Conservation (phyloP, 2,329 filamentous ascomycete species). For the Ascochyta clinopodiicola region DNA sequence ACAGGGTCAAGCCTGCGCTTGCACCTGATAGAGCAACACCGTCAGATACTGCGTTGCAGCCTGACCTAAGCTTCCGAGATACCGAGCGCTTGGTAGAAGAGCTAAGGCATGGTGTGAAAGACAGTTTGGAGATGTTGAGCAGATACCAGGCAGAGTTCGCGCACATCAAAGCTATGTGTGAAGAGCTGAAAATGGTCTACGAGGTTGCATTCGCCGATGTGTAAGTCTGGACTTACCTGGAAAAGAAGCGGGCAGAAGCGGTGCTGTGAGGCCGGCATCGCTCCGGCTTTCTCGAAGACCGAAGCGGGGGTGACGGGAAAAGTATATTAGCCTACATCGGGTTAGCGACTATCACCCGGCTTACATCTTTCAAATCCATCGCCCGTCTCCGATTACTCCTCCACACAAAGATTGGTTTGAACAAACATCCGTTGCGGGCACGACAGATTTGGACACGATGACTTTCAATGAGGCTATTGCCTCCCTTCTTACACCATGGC, state of each 20-base stretch:
- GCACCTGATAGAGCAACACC: not conserved
- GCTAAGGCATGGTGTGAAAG: slow-evolving; percentile 6
- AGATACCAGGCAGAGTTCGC: slow-evolving; percentile 2
- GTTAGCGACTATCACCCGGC: not conserved
- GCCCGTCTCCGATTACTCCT: not conserved
- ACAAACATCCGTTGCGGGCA: not conserved
- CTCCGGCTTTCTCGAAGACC: not conserved
- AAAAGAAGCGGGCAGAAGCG: no score
- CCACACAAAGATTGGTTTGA: not conserved
- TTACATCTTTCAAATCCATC: not conserved
- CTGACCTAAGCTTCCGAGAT: not conserved
- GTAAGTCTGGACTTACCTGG: not conserved
- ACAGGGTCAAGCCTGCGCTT: slow-evolving; percentile 5
- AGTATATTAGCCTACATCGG: not conserved
- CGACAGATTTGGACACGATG: not conserved
- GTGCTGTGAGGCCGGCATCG: no score
- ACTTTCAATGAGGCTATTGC: not conserved
- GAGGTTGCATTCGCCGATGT: slow-evolving; percentile 7
- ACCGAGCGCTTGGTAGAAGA: slow-evolving; percentile 13
- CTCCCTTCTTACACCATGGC: slow-evolving; percentile 20
- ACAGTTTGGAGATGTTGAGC: slow-evolving; percentile 9
- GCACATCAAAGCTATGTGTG: slow-evolving; percentile 6
- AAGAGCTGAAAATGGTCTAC: slow-evolving; percentile 10
- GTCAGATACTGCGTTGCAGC: not conserved
- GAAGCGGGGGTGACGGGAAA: not conserved